Conservation (phyloP, 805 yeast species). For the Ogataea allantospora region DNA sequence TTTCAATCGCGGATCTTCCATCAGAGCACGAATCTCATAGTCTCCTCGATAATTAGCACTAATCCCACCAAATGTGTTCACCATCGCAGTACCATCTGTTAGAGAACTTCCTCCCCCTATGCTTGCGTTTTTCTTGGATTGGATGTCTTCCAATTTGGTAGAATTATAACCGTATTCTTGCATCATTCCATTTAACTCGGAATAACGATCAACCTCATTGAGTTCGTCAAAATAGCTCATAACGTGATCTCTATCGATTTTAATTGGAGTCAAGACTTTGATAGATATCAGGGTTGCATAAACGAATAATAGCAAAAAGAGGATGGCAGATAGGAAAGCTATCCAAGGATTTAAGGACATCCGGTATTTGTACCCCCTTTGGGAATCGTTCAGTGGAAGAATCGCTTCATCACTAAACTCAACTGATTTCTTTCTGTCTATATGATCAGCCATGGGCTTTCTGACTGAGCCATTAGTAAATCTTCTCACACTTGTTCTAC, state of each 20-base stretch:
- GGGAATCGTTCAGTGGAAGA: not conserved
- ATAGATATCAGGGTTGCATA: slow-evolving; percentile 18
- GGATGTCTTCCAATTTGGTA: not conserved
- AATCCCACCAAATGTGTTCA: slow-evolving; percentile 33
- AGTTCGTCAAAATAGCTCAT: slow-evolving; percentile 11
- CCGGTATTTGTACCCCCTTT: slow-evolving; percentile 1
- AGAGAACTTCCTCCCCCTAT: not conserved
- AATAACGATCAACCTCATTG: slow-evolving; percentile 9
- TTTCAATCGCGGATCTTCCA: slow-evolving; percentile 34
- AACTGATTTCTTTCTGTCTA: slow-evolving; percentile 18
- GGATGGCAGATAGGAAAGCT: slow-evolving; percentile 1
- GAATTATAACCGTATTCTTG: slow-evolving; percentile 2
- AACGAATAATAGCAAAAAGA: slow-evolving; percentile 12
- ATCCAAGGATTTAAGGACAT: slow-evolving; percentile 15
- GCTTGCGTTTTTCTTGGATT: not conserved
- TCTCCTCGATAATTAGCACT: slow-evolving; percentile 35
- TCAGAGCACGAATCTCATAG: slow-evolving; percentile 35
- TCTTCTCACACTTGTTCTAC: slow-evolving; percentile 15
- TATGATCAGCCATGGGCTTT: slow-evolving; percentile 5
- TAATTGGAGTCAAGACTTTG: slow-evolving; percentile 13
- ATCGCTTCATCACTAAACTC: slow-evolving; percentile 14
- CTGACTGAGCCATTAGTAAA: slow-evolving; percentile 12
- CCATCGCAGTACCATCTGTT: not conserved
- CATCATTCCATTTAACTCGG: slow-evolving; percentile 13
- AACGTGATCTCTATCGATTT: slow-evolving; percentile 12